Percentiles rank a stretch among this genome's conserved stretches.
Conservation (phyloP, 1,284 basidiomycete genomes). For the Irpex lacteus region DNA sequence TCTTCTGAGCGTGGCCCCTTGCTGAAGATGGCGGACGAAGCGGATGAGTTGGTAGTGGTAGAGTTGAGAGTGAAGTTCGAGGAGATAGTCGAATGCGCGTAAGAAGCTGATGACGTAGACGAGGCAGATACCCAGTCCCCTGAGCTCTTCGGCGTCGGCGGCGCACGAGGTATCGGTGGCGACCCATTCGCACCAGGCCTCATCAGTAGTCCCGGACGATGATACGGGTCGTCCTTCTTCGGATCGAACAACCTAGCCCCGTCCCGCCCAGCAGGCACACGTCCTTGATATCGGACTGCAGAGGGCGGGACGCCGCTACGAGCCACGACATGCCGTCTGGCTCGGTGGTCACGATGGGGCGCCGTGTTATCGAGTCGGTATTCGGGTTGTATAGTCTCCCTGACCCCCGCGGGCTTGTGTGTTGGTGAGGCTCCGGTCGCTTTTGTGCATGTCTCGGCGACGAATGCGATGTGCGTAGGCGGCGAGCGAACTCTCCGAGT, state of each 20-base stretch:
- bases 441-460: conserved; percentile 34
- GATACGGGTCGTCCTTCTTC: conserved; percentile 80
- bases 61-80: conserved; percentile 77
- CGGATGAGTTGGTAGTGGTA: conserved; percentile 68
- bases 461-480: conserved; percentile 57
- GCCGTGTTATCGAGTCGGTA: conserved; percentile 55
- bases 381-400: conserved; percentile 71
- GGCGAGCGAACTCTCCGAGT: conserved; percentile 65
- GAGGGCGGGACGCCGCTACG: conserved; percentile 31
- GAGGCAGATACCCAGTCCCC: conserved; percentile 73
- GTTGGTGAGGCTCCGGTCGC: conserved; percentile 8
- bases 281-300: conserved; percentile 22
- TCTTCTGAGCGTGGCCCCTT: conserved; percentile 39
- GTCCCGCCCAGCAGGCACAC: conserved; percentile 33
- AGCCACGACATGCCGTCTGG: conserved; percentile 58
- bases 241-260: conserved; percentile 77
- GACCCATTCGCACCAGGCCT: conserved; percentile 5
- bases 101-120: conserved; percentile 63
- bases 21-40: conserved; percentile 63
- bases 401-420: conserved; percentile 32
- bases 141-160: conserved; percentile 56
- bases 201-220: conserved; percentile 47
- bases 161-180: conserved; percentile 30
- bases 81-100: conserved; percentile 67
- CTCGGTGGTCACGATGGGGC: conserved; percentile 53